Percentiles rank a stretch among this genome's conserved stretches.
These are phyloP conservation scores for Tetragonia tetragonoides DNA, from an alignment of 148 eudicot genomes.

Conservation along the genomic window DNA sequence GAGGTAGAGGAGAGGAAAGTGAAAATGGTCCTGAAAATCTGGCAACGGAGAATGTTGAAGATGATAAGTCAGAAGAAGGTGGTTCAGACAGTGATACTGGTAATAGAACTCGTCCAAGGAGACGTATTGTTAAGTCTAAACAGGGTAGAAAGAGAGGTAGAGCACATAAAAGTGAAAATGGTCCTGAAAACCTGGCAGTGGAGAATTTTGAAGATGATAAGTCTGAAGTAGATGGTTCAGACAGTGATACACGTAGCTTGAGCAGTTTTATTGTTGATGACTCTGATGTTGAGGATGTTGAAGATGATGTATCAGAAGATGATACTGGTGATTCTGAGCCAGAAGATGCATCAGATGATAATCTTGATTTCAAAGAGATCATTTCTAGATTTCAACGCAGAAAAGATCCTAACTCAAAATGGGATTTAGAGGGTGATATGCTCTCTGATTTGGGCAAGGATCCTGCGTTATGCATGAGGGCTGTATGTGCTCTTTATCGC, in stretches of 20 bases:
- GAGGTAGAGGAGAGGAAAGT: constrained; percentile 17
- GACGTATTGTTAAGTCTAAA: constrained; percentile 45
- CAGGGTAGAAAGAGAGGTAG: constrained; percentile 22
- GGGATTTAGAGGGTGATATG: constrained; percentile 79
- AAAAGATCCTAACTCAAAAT: constrained; percentile 36
- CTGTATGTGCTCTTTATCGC: constrained; percentile 79
- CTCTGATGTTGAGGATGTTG: constrained; percentile 35
- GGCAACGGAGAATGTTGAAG: constrained; percentile 11
- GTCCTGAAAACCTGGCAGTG: constrained; percentile 12
- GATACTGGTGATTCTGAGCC: constrained; percentile 29
- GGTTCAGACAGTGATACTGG: constrained; percentile 25
- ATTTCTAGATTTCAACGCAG: constrained; percentile 49
- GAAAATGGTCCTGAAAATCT: neutral
- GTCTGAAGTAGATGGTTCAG: constrained; percentile 37
- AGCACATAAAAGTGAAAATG: constrained; percentile 12
- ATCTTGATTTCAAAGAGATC: constrained; percentile 39
- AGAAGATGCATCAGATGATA: constrained; percentile 35
- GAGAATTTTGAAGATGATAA: constrained; percentile 39
- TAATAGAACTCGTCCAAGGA: constrained; percentile 25
- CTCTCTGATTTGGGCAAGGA: constrained; percentile 73
- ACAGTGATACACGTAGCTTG: constrained; percentile 13
- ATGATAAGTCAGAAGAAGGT: constrained; percentile 39
- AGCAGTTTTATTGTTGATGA: constrained; percentile 32
- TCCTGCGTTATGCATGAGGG: constrained; percentile 74
- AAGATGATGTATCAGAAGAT: constrained; percentile 20